Percentiles rank a stretch among this genome's conserved stretches.
Evolutionary conservation across 805 yeast species (phyloP).

Genomic region (Clavispora asparagi): DNA sequence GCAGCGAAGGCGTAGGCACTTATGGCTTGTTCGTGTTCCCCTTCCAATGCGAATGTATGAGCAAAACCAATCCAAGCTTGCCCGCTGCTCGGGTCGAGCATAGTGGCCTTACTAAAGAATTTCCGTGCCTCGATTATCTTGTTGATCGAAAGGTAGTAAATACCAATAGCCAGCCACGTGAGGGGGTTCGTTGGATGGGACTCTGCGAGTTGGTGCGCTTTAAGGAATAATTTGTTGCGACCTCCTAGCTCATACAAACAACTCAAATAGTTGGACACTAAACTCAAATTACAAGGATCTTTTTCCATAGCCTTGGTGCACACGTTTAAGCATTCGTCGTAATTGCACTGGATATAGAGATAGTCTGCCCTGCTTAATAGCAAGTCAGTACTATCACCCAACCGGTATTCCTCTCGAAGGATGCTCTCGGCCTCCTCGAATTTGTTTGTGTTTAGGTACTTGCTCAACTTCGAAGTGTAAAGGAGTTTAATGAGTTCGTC

Average conservation of each 20-base stretch:
- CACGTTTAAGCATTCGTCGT: constrained; percentile 64
- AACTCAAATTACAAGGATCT: constrained; percentile 68
- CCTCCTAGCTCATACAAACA: constrained; percentile 83
- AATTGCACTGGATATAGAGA: constrained; percentile 70
- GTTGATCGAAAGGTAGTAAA: constrained; percentile 73
- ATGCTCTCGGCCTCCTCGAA: constrained; percentile 63
- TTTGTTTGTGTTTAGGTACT: constrained; percentile 54
- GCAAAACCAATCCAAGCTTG: constrained; percentile 99
- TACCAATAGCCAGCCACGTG: constrained; percentile 91
- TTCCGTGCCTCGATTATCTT: constrained; percentile 79
- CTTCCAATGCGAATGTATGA: constrained; percentile 94
- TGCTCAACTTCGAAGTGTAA: constrained; percentile 72
- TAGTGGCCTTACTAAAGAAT: constrained; percentile 83
- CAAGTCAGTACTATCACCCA: constrained; percentile 67
- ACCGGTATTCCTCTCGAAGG: constrained; percentile 65
- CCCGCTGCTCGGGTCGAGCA: constrained; percentile 82
- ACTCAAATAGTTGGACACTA: constrained; percentile 74
- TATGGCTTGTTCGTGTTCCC: constrained; percentile 98
- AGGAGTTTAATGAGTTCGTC: constrained; percentile 73
- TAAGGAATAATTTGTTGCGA: constrained; percentile 69
- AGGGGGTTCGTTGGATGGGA: constrained; percentile 73
- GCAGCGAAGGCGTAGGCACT: constrained; percentile 97
- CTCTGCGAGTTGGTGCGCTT: constrained; percentile 84
- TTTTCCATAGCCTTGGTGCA: constrained; percentile 57
- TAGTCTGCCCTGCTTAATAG: constrained; percentile 64